Conservation (phyloP, 306 rosid genomes). For the Glycine latifolia region DNA sequence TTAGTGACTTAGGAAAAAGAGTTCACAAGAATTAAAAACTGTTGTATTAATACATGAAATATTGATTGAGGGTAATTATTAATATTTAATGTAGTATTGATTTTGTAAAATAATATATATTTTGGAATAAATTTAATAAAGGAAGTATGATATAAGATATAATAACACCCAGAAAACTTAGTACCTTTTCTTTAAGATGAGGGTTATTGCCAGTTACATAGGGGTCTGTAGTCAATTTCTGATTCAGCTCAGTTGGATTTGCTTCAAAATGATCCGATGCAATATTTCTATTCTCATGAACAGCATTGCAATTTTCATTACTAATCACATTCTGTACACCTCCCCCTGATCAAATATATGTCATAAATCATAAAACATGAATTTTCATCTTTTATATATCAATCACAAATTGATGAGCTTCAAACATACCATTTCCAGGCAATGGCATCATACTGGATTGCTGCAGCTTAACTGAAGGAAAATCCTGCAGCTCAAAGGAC, state of each 20-base stretch:
- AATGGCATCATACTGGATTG: conserved; percentile 4
- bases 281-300: conserved; percentile 21
- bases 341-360: neutral
- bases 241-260: conserved; percentile 38
- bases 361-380: neutral
- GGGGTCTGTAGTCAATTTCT: conserved; percentile 7
- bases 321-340: conserved; percentile 23
- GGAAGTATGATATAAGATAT: neutral
- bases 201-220: conserved; percentile 22
- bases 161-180: neutral
- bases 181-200: conserved; percentile 36
- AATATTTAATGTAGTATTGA: too few relatives aligned
- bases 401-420: conserved; percentile 20
- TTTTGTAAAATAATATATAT: too few relatives aligned
- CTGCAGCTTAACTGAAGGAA: conserved; percentile 28
- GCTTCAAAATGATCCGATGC: neutral
- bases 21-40: too few relatives aligned
- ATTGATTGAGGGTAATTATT: too few relatives aligned
- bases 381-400: conserved; percentile 22
- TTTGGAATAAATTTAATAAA: too few relatives aligned
- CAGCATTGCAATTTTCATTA: conserved; percentile 11
- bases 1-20: too few relatives aligned
- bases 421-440: conserved; percentile 49
- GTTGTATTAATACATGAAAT: too few relatives aligned
- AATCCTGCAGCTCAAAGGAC: conserved; percentile 38